phyloP scores from a whole-genome alignment of 2,329 filamentous ascomycete species.

The Fusarium algeriense region DNA sequence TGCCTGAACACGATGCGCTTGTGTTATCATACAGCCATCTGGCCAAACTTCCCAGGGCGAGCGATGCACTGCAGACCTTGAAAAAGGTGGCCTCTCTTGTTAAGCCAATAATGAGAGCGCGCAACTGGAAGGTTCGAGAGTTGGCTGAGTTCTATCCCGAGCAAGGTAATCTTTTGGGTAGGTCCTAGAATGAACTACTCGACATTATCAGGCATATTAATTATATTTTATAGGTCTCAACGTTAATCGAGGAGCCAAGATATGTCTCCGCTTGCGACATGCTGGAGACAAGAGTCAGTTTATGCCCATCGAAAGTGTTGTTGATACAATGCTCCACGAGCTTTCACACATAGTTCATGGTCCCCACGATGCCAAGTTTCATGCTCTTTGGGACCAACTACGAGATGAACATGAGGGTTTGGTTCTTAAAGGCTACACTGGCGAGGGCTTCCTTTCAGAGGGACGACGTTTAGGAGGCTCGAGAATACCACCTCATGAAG shows the following conservation, averaged over 20 bases:
- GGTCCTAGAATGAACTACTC: conserved; percentile 58
- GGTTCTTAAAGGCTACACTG: conserved; percentile 84
- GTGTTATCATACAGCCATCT: conserved; percentile 64
- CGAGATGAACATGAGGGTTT: conserved; percentile 86
- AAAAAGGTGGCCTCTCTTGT: conserved; percentile 88
- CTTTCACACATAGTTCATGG: conserved; percentile 89
- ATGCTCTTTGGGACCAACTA: conserved; percentile 89
- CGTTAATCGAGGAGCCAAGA: conserved; percentile 79
- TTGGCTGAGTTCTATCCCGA: conserved; percentile 88
- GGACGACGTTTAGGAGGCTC: conserved; percentile 79
- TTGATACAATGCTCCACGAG: conserved; percentile 95
- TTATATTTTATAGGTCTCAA: conserved; percentile 72
- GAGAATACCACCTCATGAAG: conserved; percentile 77
- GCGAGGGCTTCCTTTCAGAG: conserved; percentile 85
- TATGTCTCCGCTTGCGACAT: conserved; percentile 85
- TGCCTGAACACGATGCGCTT: conserved; percentile 55
- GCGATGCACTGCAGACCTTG: conserved; percentile 70
- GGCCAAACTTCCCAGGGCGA: conserved; percentile 58
- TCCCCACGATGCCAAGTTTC: conserved; percentile 85
- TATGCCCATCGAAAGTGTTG: conserved; percentile 80
- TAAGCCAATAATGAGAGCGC: conserved; percentile 93
- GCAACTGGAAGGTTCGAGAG: conserved; percentile 81
- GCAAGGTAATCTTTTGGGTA: conserved; percentile 78
- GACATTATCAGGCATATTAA: neutral
- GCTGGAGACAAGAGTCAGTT: conserved; percentile 81